These are phyloP conservation scores for Reutealis trisperma DNA, from an alignment of 345 rosid genomes.

Conservation along the genomic window DNA sequence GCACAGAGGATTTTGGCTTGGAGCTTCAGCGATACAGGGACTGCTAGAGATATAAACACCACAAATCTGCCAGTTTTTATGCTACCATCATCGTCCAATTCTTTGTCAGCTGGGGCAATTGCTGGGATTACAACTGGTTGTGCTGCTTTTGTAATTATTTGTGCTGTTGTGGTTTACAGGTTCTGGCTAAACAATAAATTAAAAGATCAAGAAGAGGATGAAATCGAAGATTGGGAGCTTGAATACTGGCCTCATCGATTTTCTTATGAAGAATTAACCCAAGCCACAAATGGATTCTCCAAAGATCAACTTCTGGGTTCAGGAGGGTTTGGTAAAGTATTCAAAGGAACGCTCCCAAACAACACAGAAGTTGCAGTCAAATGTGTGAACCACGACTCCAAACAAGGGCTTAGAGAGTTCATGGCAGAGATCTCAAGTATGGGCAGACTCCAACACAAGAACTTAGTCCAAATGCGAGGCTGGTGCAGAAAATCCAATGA, in stretches of 20 bases:
- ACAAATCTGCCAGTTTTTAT: constrained; percentile 61
- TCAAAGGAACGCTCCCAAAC: constrained; percentile 58
- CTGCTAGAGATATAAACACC: constrained; percentile 59
- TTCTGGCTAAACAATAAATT: constrained; percentile 44
- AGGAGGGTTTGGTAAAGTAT: constrained; percentile 84
- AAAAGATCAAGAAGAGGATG: constrained; percentile 53
- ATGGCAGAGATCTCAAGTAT: constrained; percentile 95
- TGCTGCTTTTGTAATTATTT: constrained; percentile 37
- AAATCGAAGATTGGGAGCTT: constrained; percentile 81
- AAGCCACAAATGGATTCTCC: constrained; percentile 67
- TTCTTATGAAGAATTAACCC: constrained; percentile 67
- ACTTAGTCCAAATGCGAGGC: constrained; percentile 76
- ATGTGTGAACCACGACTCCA: constrained; percentile 83
- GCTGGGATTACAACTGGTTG: constrained; percentile 68
- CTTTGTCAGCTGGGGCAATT: constrained; percentile 59
- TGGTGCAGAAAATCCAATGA: constrained; percentile 82
- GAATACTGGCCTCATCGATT: constrained; percentile 93
- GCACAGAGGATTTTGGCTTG: constrained; percentile 74
- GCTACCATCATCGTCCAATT: constrained; percentile 39
- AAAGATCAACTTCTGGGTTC: constrained; percentile 62
- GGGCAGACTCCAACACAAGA: constrained; percentile 88
- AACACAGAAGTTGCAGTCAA: constrained; percentile 66
- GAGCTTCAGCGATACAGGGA: constrained; percentile 78
- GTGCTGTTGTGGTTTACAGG: constrained; percentile 39
- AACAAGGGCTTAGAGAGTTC: constrained; percentile 86